Evolutionary conservation across 1,284 basidiomycete species (phyloP), one percentile per base, ranked within the genome.

Genomic region (Mycosarcoma mackinlayi): DNA sequence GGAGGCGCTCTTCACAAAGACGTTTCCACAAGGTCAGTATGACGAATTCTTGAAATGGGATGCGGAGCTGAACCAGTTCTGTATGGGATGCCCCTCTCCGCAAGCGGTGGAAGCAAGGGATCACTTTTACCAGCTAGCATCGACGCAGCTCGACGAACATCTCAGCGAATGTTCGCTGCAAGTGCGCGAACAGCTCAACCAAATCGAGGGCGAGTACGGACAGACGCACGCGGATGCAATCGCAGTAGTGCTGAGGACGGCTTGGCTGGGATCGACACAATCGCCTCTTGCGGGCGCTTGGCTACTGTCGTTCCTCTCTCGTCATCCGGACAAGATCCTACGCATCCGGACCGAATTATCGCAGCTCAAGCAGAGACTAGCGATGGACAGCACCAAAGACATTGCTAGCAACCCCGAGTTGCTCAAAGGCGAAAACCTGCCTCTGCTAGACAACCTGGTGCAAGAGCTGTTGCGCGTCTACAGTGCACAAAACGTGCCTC

Each of bases 231-330:
- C 34, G 6, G 59, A 61, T 21, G 59, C 59, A 4, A 31, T 55
- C 8, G 53, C 40, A 4, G 10, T 62, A 1, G 47, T 54, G 2
- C 19, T 62, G 0, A 23, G 60, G 4, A 62, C 46, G 0, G 48
- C 60, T 9, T 62, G 60, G 60, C 19, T 62, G 18, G 60, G 35
- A 3, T 28, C 37, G 3, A 56, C 53, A 8, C 60, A 62, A 31
- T 45, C 47, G 7, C 60, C 60, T 2, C 34, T 56, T 3, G 40
- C 46, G 4, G 53, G 24, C n/a, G 60, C 24, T 3, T 62, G 60
- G 60, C n/a, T 62, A 6, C 9, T 51, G 7, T 55, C 41, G 28
- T 28, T 51, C 25, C 60, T 62, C 30, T 25, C 53, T 8, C 52
- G 27, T 4, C 52, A 39, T 6, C 53, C 53, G 3, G 23, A 46